Conservation (phyloP, 1,284 basidiomycete genomes). For the Ustilago loliicola region DNA sequence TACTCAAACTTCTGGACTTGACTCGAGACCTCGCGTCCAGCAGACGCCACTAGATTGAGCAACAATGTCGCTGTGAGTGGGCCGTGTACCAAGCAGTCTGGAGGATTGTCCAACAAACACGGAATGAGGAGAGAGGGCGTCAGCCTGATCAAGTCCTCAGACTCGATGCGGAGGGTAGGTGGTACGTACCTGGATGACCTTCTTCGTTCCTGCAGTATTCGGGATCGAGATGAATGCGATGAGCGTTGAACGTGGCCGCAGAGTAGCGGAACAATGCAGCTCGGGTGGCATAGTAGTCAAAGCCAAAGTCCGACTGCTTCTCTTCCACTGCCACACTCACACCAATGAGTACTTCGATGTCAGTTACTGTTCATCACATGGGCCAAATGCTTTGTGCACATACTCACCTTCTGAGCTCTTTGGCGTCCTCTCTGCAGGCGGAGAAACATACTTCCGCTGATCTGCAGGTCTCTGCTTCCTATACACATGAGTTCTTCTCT, state of each 20-base stretch:
- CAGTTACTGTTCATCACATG: too few species aligned
- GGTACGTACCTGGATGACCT: conserved; percentile 46
- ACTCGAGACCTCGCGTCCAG: conserved; percentile 6
- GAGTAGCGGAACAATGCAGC: conserved; percentile 65
- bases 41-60: conserved; percentile 27
- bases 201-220: conserved; percentile 61
- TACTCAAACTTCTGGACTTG: conserved; percentile 44
- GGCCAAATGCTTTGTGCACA: too few species aligned
- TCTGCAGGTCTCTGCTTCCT: conserved; percentile 31
- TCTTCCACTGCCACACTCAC: conserved; percentile 27
- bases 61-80: conserved; percentile 58
- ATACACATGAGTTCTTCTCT: conserved; percentile 45
- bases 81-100: conserved; percentile 60
- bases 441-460: conserved; percentile 26
- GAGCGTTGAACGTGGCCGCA: conserved; percentile 66
- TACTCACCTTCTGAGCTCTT: conserved; percentile 26
- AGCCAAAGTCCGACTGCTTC: conserved; percentile 45
- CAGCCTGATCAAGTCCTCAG: neutral
- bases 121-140: neutral
- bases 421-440: conserved; percentile 11
- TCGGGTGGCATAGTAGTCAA: conserved; percentile 47
- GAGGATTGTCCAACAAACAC: neutral
- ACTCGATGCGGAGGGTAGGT: too few species aligned
- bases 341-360: neutral
- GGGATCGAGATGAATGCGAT: conserved; percentile 64